Base-by-base conservation (phyloP, 164 flowering plant genomes). In the Annona squamosa region DNA sequence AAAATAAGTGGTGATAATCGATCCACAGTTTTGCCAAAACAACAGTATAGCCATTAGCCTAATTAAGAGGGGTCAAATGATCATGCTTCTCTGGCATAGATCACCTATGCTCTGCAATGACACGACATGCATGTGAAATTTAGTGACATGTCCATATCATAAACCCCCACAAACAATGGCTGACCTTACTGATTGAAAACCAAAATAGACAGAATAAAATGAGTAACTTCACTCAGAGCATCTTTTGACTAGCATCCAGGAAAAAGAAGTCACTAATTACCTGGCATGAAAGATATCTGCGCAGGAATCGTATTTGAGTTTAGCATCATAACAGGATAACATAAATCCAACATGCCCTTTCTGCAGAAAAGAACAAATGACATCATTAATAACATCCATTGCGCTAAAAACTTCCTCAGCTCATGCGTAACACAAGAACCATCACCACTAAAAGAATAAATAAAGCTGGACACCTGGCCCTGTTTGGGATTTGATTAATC, bases 251-350 rank as follows among this genome's bases (percentile, higher is more conserved):
- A 7, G 59, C 59, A 52, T 52, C 59, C 13, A 52, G 9, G 59
- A 52, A 52, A 7, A 52, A 26, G 37, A 10, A 52, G 46, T 47
- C 1, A 16, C 4, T 42, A 52, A 48, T 19, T 85, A 94, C 99
- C 97, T 92, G 69, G 99, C 98, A 64, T 76, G 82, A 71, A 94
- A 94, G 63, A 89, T 89, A 82, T 94, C 88, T 19, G 88, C 79
- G 70, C 62, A 64, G 18, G 77, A 78, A 72, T 92, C 86, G 80
- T 94, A 94, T 81, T 90, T 83, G 13, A 94, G 77, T 69, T 87
- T 81, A 12, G 98, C 99, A 85, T 94, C 99, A 71, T 94, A 94
- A 79, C 99, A 92, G 2, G 99, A 94, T 69, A 94, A 78, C 91
- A 94, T 80, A 75, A 94, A 94, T 26, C 99, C 97, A 73, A 83